These are phyloP conservation scores for Drechslerella dactyloides DNA, from an alignment of 2,329 filamentous ascomycete genomes.

Conservation along the genomic window DNA sequence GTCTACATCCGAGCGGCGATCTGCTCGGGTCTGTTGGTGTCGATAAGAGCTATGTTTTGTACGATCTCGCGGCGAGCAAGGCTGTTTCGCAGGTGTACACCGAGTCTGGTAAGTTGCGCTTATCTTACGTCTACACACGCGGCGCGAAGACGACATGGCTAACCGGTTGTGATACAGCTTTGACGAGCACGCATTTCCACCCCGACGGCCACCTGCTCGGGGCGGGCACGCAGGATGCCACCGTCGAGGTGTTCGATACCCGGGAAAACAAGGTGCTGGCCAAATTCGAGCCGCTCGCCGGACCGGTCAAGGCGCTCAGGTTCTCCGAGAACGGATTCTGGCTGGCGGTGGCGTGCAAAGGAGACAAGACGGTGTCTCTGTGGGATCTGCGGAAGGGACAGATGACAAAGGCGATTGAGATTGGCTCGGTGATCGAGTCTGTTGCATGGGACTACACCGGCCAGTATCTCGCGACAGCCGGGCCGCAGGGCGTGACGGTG, in stretches of 20 bases:
- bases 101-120: conserved; percentile 71
- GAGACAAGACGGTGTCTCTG: conserved; percentile 78
- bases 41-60: conserved; percentile 91
- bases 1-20: conserved; percentile 80
- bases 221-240: conserved; percentile 76
- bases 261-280: conserved; percentile 78
- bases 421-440: conserved; percentile 76
- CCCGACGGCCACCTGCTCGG: conserved; percentile 95
- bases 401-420: conserved; percentile 82
- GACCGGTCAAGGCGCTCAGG: conserved; percentile 74
- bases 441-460: conserved; percentile 94
- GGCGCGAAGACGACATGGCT: conserved; percentile 12
- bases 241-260: conserved; percentile 88
- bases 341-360: conserved; percentile 82
- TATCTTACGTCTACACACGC: background rate
- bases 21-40: conserved; percentile 85
- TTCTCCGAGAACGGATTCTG: conserved; percentile 98
- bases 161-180: conserved; percentile 55
- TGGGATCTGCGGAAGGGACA: conserved; percentile 91
- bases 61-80: conserved; percentile 73
- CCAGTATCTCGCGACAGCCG: conserved; percentile 85
- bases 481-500: conserved; percentile 79
- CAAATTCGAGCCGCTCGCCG: conserved; percentile 70
- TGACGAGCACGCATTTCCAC: conserved; percentile 80
- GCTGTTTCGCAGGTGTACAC: conserved; percentile 79